Evolutionary conservation across 2,329 filamentous ascomycete species (phyloP).

Genomic region (Cladosporium sp.): DNA sequence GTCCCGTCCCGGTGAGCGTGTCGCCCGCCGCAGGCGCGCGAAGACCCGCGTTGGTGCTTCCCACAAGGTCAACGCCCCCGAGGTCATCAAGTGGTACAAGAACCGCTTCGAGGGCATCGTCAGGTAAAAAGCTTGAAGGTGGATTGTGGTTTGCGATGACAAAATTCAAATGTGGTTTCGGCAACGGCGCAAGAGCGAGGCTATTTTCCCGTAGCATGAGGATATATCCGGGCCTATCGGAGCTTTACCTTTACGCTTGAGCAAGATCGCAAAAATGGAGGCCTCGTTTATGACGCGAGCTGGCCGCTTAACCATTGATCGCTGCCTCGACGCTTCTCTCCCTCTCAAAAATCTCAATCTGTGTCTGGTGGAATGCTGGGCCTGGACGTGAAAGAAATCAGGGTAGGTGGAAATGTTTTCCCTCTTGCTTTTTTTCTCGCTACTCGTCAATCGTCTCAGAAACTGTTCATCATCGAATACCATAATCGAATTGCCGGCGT

Average conservation of each 20-base stretch:
- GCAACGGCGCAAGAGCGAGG: constrained; percentile 17
- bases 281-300: constrained; percentile 27
- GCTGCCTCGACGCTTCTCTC: constrained; percentile 24
- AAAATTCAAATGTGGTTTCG: constrained; percentile 17
- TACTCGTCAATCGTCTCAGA: background rate
- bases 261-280: constrained; percentile 33
- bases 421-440: constrained; percentile 1
- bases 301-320: constrained; percentile 33
- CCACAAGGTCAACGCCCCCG: constrained; percentile 89
- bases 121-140: constrained; percentile 61
- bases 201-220: constrained; percentile 23
- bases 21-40: constrained; percentile 87
- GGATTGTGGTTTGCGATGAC: constrained; percentile 17
- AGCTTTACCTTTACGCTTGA: constrained; percentile 28
- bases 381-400: background rate
- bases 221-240: constrained; percentile 31
- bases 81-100: constrained; percentile 98
- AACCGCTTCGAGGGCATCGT: constrained; percentile 97
- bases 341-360: constrained; percentile 12
- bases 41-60: constrained; percentile 77
- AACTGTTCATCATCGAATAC: background rate
- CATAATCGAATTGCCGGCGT: background rate
- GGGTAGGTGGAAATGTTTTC: constrained; percentile 2
- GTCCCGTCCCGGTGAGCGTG: constrained; percentile 96
- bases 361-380: constrained; percentile 2